Evolutionary conservation across 768 basidiomycete genomes (phyloP).

Genomic region (Macrolepiota fuliginosa): DNA sequence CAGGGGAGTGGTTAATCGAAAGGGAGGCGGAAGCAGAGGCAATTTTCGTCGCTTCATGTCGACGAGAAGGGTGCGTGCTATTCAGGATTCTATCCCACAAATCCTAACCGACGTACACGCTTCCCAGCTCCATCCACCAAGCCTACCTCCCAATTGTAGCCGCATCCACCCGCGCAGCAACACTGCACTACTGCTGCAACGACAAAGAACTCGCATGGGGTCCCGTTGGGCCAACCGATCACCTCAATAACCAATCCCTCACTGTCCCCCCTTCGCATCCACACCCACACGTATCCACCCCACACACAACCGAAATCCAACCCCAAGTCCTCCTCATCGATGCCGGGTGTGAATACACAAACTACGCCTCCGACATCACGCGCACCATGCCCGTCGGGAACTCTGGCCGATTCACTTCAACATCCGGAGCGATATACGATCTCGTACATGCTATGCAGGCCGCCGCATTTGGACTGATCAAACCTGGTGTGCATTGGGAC

Average conservation of each 20-base stretch:
- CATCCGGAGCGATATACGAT: conserved; percentile 80
- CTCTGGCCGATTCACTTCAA: conserved; percentile 81
- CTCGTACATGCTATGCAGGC: conserved; percentile 91
- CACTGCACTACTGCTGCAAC: conserved; percentile 94
- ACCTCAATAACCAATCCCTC: conserved; percentile 49
- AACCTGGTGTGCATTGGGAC: conserved; percentile 89
- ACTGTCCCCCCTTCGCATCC: neutral
- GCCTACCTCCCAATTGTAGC: conserved; percentile 95
- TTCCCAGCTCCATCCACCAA: conserved; percentile 72
- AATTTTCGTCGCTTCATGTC: conserved; percentile 86
- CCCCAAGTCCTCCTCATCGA: conserved; percentile 88
- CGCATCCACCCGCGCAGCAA: conserved; percentile 80
- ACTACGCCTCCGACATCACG: conserved; percentile 55
- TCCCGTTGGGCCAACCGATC: conserved; percentile 56
- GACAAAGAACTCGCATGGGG: conserved; percentile 87
- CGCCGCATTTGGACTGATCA: conserved; percentile 46
- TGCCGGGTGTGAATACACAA: conserved; percentile 87
- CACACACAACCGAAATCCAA: conserved; percentile 36
- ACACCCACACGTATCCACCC: conserved; percentile 19
- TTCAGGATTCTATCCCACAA: neutral
- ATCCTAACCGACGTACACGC: conserved; percentile 1
- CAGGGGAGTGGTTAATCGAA: conserved; percentile 85
- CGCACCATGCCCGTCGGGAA: conserved; percentile 94
- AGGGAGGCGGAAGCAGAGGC: conserved; percentile 95
- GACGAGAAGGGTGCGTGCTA: conserved; percentile 78